A percentile compares a stretch with the other conserved stretches of the same genome.
These are phyloP conservation scores for Saturnispora sanitii DNA, from an alignment of 805 yeast genomes.

Conservation along the genomic window DNA sequence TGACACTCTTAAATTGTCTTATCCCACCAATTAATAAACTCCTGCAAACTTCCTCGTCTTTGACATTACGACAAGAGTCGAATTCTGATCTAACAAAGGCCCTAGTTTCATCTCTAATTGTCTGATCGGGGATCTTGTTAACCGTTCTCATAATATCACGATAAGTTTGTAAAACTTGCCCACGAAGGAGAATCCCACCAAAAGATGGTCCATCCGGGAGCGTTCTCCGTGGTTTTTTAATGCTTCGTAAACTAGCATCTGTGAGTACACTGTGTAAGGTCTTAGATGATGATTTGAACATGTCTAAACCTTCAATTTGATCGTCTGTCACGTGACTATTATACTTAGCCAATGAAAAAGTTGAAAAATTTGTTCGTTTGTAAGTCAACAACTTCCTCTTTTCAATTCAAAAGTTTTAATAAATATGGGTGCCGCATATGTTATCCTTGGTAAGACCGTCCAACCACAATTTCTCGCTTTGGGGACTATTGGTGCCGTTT, in stretches of 20 bases:
- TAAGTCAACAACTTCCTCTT: background rate
- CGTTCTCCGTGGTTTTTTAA: slow-evolving; percentile 1
- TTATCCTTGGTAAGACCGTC: slow-evolving; percentile 73
- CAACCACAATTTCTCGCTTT: slow-evolving; percentile 81
- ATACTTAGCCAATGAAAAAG: background rate
- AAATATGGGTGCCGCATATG: slow-evolving; percentile 75
- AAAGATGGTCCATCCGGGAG: slow-evolving; percentile 9
- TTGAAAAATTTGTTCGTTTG: background rate
- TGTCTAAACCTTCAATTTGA: background rate
- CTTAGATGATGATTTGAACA: background rate
- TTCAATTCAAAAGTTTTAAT: background rate
- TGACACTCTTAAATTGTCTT: slow-evolving; percentile 25
- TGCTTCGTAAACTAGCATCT: slow-evolving; percentile 5
- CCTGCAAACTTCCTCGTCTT: slow-evolving; percentile 20
- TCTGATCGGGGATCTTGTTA: slow-evolving; percentile 19
- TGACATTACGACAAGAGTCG: slow-evolving; percentile 16
- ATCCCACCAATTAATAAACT: slow-evolving; percentile 27
- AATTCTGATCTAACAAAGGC: slow-evolving; percentile 27
- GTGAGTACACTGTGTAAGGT: slow-evolving; percentile 5
- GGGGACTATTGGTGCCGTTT: slow-evolving; percentile 68
- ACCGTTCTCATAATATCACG: slow-evolving; percentile 24
- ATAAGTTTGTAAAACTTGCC: slow-evolving; percentile 24
- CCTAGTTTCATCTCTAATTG: slow-evolving; percentile 18
- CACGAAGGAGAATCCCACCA: slow-evolving; percentile 22
- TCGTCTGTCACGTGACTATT: background rate